Conservation (phyloP, 2,329 filamentous ascomycete genomes). For the Aureobasidium lini region DNA sequence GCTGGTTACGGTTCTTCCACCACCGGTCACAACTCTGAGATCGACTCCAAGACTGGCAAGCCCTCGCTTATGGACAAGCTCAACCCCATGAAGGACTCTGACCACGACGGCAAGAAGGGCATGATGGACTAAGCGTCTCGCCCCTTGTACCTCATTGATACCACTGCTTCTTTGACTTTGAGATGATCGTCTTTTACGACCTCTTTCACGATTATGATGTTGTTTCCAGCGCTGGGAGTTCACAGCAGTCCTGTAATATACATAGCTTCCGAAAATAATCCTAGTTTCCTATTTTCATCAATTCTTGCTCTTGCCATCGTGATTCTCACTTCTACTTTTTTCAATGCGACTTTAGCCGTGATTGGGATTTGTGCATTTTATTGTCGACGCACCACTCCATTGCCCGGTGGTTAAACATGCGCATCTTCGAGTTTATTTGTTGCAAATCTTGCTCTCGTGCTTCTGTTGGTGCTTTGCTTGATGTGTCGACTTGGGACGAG, state of each 20-base stretch:
- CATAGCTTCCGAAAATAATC: slow-evolving; percentile 11
- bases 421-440: too few relatives aligned
- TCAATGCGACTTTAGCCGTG: neutral
- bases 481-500: too few relatives aligned
- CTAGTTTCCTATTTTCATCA: slow-evolving; percentile 8
- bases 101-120: slow-evolving; percentile 50
- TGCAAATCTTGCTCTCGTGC: too few relatives aligned
- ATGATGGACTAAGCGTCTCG: slow-evolving; percentile 39
- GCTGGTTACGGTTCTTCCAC: neutral
- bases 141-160: neutral
- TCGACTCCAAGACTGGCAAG: slow-evolving; percentile 27
- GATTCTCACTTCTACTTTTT: neutral
- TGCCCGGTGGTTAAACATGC: too few relatives aligned
- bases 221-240: slow-evolving; percentile 10
- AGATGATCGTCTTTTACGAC: slow-evolving; percentile 12
- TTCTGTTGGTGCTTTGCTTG: too few relatives aligned
- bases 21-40: slow-evolving; percentile 14
- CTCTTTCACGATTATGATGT: slow-evolving; percentile 14
- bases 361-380: too few relatives aligned
- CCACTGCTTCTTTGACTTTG: slow-evolving; percentile 5
- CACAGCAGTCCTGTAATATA: slow-evolving; percentile 10
- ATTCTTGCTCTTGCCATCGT: neutral
- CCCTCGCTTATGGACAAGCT: slow-evolving; percentile 45
- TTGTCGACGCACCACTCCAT: too few relatives aligned
- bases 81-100: slow-evolving; percentile 47